Evolutionary conservation across 2,329 filamentous ascomycete genomes (phyloP).

Genomic region (Fusarium oxysporum): DNA sequence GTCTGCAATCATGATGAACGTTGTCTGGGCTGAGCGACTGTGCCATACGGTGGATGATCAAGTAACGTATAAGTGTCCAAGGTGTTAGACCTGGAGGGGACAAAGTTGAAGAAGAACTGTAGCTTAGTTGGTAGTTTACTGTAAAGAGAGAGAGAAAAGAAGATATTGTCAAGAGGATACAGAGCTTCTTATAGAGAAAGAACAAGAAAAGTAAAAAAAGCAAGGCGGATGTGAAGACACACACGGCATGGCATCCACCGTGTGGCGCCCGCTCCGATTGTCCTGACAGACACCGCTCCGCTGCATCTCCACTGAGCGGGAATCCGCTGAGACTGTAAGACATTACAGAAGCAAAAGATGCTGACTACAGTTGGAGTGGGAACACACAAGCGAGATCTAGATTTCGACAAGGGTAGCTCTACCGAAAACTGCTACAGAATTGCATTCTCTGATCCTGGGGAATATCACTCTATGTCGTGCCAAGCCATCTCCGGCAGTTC

Average conservation of each 20-base stretch:
- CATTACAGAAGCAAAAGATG: background rate
- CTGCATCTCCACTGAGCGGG: constrained; percentile 28
- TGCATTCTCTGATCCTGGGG: constrained; percentile 14
- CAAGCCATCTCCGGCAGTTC: constrained; percentile 23
- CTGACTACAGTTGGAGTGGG: background rate
- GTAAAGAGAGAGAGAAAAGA: background rate
- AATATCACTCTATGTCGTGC: background rate
- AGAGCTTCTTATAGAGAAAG: constrained; percentile 43
- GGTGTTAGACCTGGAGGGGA: background rate
- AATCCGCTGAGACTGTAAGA: constrained; percentile 18
- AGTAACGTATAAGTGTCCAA: constrained; percentile 7
- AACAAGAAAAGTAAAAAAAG: background rate
- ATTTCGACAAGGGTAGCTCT: constrained; percentile 1
- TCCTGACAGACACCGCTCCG: constrained; percentile 29
- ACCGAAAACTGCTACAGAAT: constrained; percentile 18
- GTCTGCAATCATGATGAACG: constrained; percentile 58
- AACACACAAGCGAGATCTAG: background rate
- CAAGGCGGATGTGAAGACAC: background rate
- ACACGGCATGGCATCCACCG: constrained; percentile 3
- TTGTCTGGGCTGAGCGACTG: constrained; percentile 42
- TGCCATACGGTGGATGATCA: constrained; percentile 42
- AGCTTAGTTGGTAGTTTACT: constrained; percentile 5
- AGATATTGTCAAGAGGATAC: constrained; percentile 16
- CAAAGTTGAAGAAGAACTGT: background rate
- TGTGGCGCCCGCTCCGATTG: constrained; percentile 22